Evolutionary conservation across 164 flowering plant species (phyloP).

Genomic region (Tetrastigma voinierianum): DNA sequence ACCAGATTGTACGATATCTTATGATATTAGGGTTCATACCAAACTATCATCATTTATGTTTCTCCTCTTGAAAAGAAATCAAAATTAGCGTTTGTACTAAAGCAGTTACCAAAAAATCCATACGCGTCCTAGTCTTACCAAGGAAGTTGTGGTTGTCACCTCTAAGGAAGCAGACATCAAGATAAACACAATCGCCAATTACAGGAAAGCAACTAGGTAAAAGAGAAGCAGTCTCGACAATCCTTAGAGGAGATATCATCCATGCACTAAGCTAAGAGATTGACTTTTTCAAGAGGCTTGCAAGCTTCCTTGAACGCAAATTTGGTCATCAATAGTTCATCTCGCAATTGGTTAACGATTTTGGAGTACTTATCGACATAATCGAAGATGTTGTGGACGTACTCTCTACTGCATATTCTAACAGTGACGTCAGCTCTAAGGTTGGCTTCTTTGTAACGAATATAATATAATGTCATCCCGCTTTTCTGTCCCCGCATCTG

Average conservation of each 20-base stretch:
- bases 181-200: conserved; percentile 32
- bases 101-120: conserved; percentile 13
- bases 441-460: neutral
- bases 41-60: no score
- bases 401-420: neutral
- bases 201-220: conserved; percentile 32
- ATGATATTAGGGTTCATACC: no score
- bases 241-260: conserved; percentile 26
- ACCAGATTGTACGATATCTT: no score
- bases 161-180: conserved; percentile 45
- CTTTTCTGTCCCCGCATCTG: no score
- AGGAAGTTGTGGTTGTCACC: conserved; percentile 34
- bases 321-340: neutral
- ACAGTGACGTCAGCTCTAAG: conserved; percentile 10
- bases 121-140: neutral
- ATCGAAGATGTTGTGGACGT: neutral
- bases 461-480: neutral
- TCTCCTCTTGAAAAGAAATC: no score
- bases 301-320: conserved; percentile 8
- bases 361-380: neutral
- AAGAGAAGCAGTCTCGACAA: conserved; percentile 28
- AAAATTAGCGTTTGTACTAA: no score
- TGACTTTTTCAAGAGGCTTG: neutral
- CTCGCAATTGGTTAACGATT: neutral
- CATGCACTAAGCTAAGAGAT: conserved; percentile 35